phyloP scores from a whole-genome alignment of 495 filamentous ascomycete genomes.

The Diplogelasinospora grovesii region DNA sequence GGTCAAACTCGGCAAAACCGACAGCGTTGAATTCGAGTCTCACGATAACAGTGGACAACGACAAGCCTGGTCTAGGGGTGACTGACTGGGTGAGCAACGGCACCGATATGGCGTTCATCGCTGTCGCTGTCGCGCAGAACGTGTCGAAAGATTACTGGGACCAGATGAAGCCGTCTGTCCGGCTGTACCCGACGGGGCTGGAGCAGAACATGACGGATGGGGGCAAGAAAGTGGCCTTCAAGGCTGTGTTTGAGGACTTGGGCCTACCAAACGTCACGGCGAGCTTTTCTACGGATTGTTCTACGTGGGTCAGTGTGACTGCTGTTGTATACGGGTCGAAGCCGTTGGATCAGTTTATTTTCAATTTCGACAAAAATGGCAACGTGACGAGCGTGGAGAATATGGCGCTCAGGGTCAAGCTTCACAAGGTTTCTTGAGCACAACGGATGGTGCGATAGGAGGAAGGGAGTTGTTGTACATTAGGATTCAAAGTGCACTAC shows the following conservation, averaged over 20 bases:
- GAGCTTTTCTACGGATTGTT: constrained; percentile 31
- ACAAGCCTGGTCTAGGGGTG: constrained; percentile 38
- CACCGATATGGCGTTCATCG: constrained; percentile 33
- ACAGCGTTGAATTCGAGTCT: constrained; percentile 33
- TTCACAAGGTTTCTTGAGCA: constrained; percentile 25
- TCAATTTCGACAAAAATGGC: constrained; percentile 31
- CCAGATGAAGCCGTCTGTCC: constrained; percentile 17
- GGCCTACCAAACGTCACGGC: constrained; percentile 11
- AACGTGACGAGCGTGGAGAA: constrained; percentile 32
- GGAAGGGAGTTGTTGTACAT: background rate
- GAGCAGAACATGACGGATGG: constrained; percentile 23
- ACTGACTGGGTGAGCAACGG: constrained; percentile 44
- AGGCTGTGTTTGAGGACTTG: constrained; percentile 36
- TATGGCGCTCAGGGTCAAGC: constrained; percentile 28
- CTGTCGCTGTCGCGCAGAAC: constrained; percentile 25
- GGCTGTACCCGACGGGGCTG: constrained; percentile 38
- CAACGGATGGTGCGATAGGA: too few relatives aligned
- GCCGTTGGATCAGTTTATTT: constrained; percentile 38
- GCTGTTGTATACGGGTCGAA: constrained; percentile 29
- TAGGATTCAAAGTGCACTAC: too few relatives aligned
- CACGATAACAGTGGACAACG: constrained; percentile 28
- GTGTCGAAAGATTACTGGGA: constrained; percentile 20
- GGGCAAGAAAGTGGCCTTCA: constrained; percentile 30
- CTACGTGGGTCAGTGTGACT: constrained; percentile 32
- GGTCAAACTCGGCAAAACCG: background rate